Evolutionary conservation across 371 early-diverging fungal species (phyloP).

Genomic region (Rhizopus sp.): DNA sequence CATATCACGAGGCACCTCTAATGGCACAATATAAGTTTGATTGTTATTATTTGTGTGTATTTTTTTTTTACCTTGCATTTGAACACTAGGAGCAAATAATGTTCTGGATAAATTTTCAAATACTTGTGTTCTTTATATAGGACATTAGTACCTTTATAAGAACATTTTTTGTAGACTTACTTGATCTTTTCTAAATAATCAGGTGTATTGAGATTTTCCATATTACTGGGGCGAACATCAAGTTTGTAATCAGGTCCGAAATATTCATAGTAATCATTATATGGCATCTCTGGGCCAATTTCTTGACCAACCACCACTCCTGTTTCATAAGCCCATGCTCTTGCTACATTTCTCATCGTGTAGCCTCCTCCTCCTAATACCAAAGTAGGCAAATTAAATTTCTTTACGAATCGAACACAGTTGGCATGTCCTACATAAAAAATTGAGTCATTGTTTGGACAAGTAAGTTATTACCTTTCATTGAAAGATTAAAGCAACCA

Average conservation of each 20-base stretch:
- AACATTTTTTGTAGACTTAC: constrained; percentile 18
- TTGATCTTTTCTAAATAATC: constrained; percentile 83
- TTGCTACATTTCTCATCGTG: constrained; percentile 93
- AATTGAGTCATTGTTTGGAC: not conserved
- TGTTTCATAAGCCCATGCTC: constrained; percentile 97
- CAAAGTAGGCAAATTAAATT: constrained; percentile 86
- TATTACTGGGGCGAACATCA: constrained; percentile 84
- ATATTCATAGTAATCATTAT: constrained; percentile 86
- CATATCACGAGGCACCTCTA: constrained; percentile 50
- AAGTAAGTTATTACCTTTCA: constrained; percentile 63
- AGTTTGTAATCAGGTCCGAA: constrained; percentile 86
- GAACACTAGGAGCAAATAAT: constrained; percentile 75
- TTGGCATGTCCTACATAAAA: constrained; percentile 62
- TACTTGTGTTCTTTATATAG: constrained; percentile 36
- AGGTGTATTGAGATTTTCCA: constrained; percentile 85
- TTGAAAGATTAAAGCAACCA: constrained; percentile 98
- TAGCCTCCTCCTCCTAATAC: constrained; percentile 99
- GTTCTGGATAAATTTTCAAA: constrained; percentile 81
- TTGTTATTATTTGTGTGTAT: not conserved
- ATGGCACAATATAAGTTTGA: not conserved
- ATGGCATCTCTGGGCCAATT: constrained; percentile 65
- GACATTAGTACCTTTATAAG: not conserved
- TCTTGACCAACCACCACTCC: constrained; percentile 76
- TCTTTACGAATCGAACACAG: constrained; percentile 88
- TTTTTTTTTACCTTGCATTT: constrained; percentile 46